Evolutionary conservation across 495 filamentous ascomycete genomes (phyloP).

Genomic region (Lasiosphaeria miniovina): DNA sequence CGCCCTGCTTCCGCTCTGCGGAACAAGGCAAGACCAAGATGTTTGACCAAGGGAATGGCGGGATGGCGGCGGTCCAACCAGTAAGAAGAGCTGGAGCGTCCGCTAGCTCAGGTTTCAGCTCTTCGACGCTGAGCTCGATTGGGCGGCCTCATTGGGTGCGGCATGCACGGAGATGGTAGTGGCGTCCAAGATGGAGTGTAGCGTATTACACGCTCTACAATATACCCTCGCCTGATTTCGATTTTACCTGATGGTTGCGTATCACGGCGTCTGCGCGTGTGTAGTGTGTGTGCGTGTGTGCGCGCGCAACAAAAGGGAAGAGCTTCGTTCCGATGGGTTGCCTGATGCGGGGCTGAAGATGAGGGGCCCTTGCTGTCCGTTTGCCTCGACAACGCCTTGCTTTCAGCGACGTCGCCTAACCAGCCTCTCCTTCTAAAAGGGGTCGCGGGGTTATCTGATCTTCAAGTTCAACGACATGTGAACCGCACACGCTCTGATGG

Average conservation of each 20-base stretch:
- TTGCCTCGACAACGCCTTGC: not conserved
- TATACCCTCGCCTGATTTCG: no score
- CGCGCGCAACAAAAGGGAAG: no score
- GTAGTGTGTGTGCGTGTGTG: no score
- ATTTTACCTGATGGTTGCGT: no score
- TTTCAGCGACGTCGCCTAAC: not conserved
- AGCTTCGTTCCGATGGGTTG: no score
- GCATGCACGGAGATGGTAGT: not conserved
- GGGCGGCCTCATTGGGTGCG: not conserved
- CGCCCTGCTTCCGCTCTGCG: no score
- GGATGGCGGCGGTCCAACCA: not conserved
- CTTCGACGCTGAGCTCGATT: not conserved
- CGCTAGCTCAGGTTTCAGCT: slow-evolving; percentile 1
- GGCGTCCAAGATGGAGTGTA: not conserved
- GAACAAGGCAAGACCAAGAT: not conserved
- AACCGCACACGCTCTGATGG: not conserved
- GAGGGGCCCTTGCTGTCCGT: not conserved
- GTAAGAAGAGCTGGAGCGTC: not conserved
- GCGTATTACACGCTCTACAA: no score
- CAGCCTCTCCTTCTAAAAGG: not conserved
- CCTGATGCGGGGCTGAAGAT: not conserved
- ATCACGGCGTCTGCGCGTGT: no score
- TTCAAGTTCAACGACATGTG: not conserved
- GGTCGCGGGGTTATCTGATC: not conserved
- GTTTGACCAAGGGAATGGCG: not conserved